Evolutionary conservation across 2,329 filamentous ascomycete species (phyloP), one percentile per base, ranked within the genome.

Genomic region (Colletotrichum coccodes): DNA sequence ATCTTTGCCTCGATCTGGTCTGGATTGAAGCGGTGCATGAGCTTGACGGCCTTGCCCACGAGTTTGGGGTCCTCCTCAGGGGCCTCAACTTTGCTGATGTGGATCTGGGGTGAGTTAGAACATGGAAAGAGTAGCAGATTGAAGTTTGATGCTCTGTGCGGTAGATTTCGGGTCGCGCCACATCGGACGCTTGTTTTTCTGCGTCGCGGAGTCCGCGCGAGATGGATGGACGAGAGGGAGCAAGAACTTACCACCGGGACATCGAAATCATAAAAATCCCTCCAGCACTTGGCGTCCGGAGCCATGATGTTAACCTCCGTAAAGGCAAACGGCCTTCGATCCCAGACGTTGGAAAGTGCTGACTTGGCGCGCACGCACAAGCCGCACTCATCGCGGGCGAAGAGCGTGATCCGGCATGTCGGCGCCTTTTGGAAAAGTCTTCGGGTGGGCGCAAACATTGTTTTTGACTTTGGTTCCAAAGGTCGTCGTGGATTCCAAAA

Each of bases 21-120:
- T 30, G 86, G 81, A 0, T 87, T 91, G 79, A 95, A 93, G 21
- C 91, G 86, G 77, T 95, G 93, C 92, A 95, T 95, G 54, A 95
- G 82, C 78, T 94, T 94, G 64, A 87, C 80, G 1, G 91, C 90
- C 70, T 88, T 83, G 6, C 86, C 85, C 1, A 87, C 87, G 4
- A 85, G 84, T 28, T 86, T 81, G 4, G 88, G 84, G 28, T 85
- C 79, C 71, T 89, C 89, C 59, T 85, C 82, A 12, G 82, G 81
- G 1, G 83, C 78, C 8, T 79, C 80, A 12, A 82, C 80, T 72
- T 88, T 90, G 81, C 89, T 90, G 70, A 95, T 83, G 68, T 90
- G 88, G 71, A 90, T 88, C 88, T 90, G 59, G 26, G 6, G 53
- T 26, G 8, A 36, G 32, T 34, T 18, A 46, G 42, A 23, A 47